Base-by-base conservation (phyloP, 306 rosid species). In the Malus asiatica region DNA sequence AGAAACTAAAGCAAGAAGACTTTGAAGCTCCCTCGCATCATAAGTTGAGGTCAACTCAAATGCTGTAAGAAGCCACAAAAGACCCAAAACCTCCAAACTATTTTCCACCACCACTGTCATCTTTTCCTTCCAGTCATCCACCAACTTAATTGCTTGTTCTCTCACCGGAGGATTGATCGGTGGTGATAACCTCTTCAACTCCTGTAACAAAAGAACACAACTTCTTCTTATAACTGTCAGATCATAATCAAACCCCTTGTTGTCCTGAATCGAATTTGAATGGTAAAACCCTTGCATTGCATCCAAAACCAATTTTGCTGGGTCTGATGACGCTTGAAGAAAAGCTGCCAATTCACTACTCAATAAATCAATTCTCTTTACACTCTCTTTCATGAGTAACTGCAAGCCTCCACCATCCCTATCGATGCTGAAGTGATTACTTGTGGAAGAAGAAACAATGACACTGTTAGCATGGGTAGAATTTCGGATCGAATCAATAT, bases 231-330 rank as follows among this genome's bases (percentile, higher is more conserved):
- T 66, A 81, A 78, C 57, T 35, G 70, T 75, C 55, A 58, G 23
- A 22, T 72, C 51, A 38, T 14, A 55, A 35, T 83, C 79, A 61
- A 35, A 42, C 48, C 73, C 74, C 63, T 4, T 27, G 29, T 72
- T 66, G 53, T 45, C 67, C 30, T 59, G 72, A 63, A 69, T 64
- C 3, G 51, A 44, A 57, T 67, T 63, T 18, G 81, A 48, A 72
- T 80, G 68, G 70, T 83, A 81, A 70, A 81, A 83, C 27, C 82
- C 84, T 44, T 63, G 73, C 74, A 86, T 73, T 33, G 81, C 82
- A 73, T 86, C 84, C 22, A 86, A 71, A 42, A 84, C 90, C 76
- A 84, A 45, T 76, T 38, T 77, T 20, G 90, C 82, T 27, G 87
- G 87, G 66, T 83, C 71, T 10, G 46, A 3, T 18, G 70, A 61